Percentiles rank a stretch among this genome's conserved stretches.
Conservation (phyloP, 2,329 filamentous ascomycete species). For the Dryadomyces quercus-mongolicae region DNA sequence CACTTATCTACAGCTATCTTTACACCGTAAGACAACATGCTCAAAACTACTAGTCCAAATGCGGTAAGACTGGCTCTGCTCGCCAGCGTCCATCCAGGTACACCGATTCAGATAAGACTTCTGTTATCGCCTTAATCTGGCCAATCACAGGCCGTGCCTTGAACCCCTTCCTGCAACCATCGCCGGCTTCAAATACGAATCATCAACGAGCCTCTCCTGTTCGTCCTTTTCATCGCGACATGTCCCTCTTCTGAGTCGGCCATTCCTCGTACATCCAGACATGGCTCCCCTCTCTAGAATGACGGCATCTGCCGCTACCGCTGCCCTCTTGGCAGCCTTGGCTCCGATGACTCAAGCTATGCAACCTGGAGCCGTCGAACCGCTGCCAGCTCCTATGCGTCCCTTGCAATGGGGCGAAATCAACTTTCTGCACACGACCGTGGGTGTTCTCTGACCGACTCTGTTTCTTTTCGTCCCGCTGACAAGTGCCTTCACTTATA, state of each 20-base stretch:
- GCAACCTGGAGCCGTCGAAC: slow-evolving; percentile 71
- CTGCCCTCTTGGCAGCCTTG: slow-evolving; percentile 5
- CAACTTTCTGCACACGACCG: slow-evolving; percentile 91
- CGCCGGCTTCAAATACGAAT: neutral
- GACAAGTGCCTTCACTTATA: no score
- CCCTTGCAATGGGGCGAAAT: slow-evolving; percentile 84
- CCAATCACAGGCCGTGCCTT: neutral
- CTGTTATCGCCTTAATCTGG: neutral
- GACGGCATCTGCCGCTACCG: slow-evolving; percentile 1
- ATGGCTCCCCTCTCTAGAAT: neutral
- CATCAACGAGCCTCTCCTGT: neutral
- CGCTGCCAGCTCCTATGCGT: slow-evolving; percentile 70
- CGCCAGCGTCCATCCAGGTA: neutral
- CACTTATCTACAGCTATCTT: no score
- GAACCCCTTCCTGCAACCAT: neutral
- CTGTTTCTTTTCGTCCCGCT: neutral
- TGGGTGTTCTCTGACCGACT: neutral
- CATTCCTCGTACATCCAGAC: neutral
- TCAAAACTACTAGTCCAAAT: neutral
- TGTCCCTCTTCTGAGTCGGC: neutral
- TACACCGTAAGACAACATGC: no score
- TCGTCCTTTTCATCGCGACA: neutral
- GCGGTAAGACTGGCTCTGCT: neutral
- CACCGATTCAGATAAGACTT: neutral
- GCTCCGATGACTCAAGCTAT: slow-evolving; percentile 31